A percentile compares a stretch with the other conserved stretches of the same genome.
Conservation (phyloP, 2,329 filamentous ascomycete genomes). For the Xylaria sp. region DNA sequence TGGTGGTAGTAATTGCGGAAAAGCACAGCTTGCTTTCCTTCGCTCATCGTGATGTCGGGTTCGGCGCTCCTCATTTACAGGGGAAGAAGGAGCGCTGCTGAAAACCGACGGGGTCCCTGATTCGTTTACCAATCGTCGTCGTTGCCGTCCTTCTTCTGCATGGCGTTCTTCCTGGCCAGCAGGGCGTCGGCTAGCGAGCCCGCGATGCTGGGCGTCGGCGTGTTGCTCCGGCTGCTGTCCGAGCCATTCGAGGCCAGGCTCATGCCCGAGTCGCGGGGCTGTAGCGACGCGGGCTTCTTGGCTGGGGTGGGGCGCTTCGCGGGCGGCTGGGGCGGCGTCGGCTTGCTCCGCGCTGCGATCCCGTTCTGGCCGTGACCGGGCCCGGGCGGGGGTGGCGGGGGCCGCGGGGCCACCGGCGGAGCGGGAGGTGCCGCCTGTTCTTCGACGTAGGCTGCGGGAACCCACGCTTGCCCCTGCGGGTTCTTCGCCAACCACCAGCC, state of each 20-base stretch:
- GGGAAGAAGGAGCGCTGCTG: neutral
- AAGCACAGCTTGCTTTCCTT: neutral
- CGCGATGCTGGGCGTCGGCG: constrained; percentile 71
- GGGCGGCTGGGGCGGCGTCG: constrained; percentile 75
- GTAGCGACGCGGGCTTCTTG: constrained; percentile 70
- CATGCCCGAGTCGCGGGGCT: constrained; percentile 73
- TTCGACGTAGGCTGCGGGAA: constrained; percentile 91
- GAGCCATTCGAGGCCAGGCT: constrained; percentile 61
- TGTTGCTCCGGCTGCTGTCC: constrained; percentile 68
- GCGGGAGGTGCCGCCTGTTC: constrained; percentile 69
- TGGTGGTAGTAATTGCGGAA: no score
- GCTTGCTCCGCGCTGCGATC: constrained; percentile 60
- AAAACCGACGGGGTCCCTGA: constrained; percentile 1
- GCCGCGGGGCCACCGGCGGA: constrained; percentile 63
- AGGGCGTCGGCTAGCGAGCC: constrained; percentile 80
- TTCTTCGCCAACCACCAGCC: constrained; percentile 97
- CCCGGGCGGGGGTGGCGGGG: constrained; percentile 66
- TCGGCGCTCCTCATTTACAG: no score
- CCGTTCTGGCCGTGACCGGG: constrained; percentile 40
- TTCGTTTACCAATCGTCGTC: constrained; percentile 68
- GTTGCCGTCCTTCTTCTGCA: constrained; percentile 70
- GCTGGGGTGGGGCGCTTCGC: constrained; percentile 75
- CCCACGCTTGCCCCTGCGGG: constrained; percentile 77
- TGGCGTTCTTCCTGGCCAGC: constrained; percentile 73
- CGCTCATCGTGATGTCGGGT: no score